Base-by-base conservation (phyloP, 2,329 filamentous ascomycete species). In the Xylaria sp. region DNA sequence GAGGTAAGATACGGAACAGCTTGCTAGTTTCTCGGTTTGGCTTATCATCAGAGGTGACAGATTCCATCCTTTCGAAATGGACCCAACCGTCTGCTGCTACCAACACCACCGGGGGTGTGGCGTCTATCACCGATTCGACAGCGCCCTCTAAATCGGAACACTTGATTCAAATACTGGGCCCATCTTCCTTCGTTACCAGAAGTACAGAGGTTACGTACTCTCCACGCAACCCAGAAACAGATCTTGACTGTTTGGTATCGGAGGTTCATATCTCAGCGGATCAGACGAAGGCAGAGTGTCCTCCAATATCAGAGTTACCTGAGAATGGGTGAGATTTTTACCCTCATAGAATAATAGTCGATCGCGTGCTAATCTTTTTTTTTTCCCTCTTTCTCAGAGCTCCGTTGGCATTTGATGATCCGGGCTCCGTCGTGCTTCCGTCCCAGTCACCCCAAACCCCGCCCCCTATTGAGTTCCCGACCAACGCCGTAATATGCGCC, bases 31-130 rank as follows among this genome's bases (percentile, higher is more conserved):
- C 26, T 29, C 2, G 46, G 19, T 7, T 7, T 21, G 19, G 61
- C 54, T 56, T 48, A 67, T 42, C 60, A 4, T 47, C 46, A 56
- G 55, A 40, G 20, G 41, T 56, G 9, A 41, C 53, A 71, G 79
- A 78, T 47, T 80, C 79, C 4, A 71, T 75, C 2, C 65, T 77
- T 26, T 79, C 78, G 0, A 76, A 71, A 59, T 74, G 74, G 68
- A 78, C 77, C 18, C 71, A 74, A 17, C 64, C 62, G 39, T 69
- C 71, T n/a, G 61, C 65, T 39, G 56, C 61, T 29, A 67, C 63
- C 9, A 68, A 69, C 16, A 69, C 67, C 11, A 70, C 69, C 7
- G 70, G 72, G 8, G 69, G 67, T 17, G 71, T 66, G 44, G 64
- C 64, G 3, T 71, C 71, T 4, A 54, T 65, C 8, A 57, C 65